phyloP scores from a whole-genome alignment of 805 yeast genomes.

The Spathaspora passalidarum region DNA sequence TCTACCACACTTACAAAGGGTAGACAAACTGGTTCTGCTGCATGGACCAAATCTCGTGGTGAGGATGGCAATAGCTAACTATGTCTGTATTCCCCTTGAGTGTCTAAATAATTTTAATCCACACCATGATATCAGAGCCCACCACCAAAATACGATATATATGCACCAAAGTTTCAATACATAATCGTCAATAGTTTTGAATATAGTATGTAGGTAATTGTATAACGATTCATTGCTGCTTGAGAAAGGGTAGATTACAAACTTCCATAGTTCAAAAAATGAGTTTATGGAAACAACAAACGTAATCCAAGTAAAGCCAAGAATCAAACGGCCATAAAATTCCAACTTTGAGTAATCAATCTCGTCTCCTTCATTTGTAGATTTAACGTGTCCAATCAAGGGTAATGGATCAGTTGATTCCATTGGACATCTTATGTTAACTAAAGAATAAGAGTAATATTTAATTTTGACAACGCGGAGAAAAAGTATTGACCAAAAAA shows the following conservation, averaged over 20 bases:
- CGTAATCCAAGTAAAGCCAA: slow-evolving; percentile 28
- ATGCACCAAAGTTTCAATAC: slow-evolving; percentile 37
- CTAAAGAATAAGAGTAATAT: too few species aligned
- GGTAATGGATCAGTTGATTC: slow-evolving; percentile 17
- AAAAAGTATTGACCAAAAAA: neutral
- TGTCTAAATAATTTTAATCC: slow-evolving; percentile 80
- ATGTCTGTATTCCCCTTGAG: slow-evolving; percentile 29
- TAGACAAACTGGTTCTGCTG: slow-evolving; percentile 71
- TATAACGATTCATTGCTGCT: slow-evolving; percentile 9
- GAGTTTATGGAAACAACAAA: slow-evolving; percentile 33
- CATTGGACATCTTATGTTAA: slow-evolving; percentile 2
- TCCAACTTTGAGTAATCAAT: slow-evolving; percentile 2
- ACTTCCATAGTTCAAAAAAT: slow-evolving; percentile 34
- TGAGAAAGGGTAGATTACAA: slow-evolving; percentile 28
- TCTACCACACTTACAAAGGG: slow-evolving; percentile 34
- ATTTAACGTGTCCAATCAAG: slow-evolving; percentile 14
- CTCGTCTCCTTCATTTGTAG: slow-evolving; percentile 6
- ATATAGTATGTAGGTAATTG: slow-evolving; percentile 9
- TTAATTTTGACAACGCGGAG: neutral
- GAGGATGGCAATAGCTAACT: slow-evolving; percentile 56
- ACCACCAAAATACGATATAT: slow-evolving; percentile 46
- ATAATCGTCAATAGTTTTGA: slow-evolving; percentile 24
- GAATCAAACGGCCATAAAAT: slow-evolving; percentile 27
- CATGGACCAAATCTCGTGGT: slow-evolving; percentile 78
- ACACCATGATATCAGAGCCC: slow-evolving; percentile 76